Evolutionary conservation across 2,329 filamentous ascomycete species (phyloP), one percentile per base, ranked within the genome.

Genomic region (Trichoderma lentiforme): DNA sequence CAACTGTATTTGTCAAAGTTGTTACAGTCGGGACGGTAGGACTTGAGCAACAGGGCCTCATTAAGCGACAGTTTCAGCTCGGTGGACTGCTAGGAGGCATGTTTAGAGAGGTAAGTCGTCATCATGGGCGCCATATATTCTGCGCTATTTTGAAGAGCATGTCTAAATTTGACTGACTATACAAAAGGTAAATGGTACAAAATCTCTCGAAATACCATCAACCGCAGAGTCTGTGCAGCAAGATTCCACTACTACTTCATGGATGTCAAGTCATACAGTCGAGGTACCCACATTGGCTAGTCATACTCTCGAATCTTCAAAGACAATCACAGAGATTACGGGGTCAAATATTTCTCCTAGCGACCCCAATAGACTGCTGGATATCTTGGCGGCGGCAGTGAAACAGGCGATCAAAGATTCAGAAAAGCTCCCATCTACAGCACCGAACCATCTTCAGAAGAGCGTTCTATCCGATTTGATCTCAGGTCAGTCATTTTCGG

Each of bases 51-150:
- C 58, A 66, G 2, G 11, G 36, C 15, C 61, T 72, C 39, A 64
- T 34, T 36, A 75, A 65, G 60, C 74, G 76, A 5, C 77, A 78
- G 56, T 78, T 78, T 32, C 77, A 78, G 70, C 74, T 78, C 6
- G 75, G 74, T 7, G 76, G 75, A 14, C 63, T 75, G 28, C 28
- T 77, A 1, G 73, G 67, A 11, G 73, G 64, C 12, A 63, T 71
- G 14, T 65, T 65, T 21, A n/a, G 68, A 6, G 56, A 76, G 67
- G 77, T 76, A 73, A 36, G 65, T 4, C 3, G 1, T n/a, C 21
- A 43, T 30, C 4, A 15, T 32, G 3, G 3, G 3, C 30, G 39
- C n/a, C 9, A 15, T 32, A 14, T n/a, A n/a, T 53, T n/a, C 11
- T 61, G 4, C 28, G 1, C 51, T 58, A 21, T 58, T 18, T 3